Evolutionary conservation across 371 early-diverging fungal species (phyloP), one percentile per base, ranked within the genome.

Genomic region (Mucor lusitanicus): DNA sequence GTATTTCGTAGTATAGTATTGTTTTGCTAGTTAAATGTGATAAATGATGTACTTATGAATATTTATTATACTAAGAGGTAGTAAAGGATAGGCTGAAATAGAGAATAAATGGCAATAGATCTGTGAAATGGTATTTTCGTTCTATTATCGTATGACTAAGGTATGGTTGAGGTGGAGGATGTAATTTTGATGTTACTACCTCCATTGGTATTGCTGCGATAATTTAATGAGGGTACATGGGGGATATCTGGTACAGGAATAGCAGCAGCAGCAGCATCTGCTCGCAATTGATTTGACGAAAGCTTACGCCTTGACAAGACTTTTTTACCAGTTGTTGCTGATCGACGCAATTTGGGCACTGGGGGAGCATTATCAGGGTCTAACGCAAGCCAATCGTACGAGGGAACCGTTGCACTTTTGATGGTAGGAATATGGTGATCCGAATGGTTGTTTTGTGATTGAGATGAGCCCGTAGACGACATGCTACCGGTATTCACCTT

Each of bases 321-420:
- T 50, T 65, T 68, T 60, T 44, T 70, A 2, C 73, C 75, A 0
- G 75, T 75, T 19, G 78, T 78, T 3, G 73, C 62, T 0, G 78
- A 75, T 44, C 77, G 53, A 12, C 65, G 57, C 11, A 74, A 40
- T 30, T 58, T 61, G 15, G 75, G 63, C 23, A 68, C 55, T 12
- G 59, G 30, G 1, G 65, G 58, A 8, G 50, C 21, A 30, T 48
- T 58, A 3, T 61, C 73, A 59, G 81, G 77, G 48, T 75, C 79
- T 30, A 72, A 58, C 1, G 63, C 40, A 32, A 71, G 40, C 77
- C 77, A 77, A 33, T 71, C 70, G 23, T 61, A 64, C 9, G 76
- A 67, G n/a, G 74, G 69, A 0, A 79, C 66, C 8, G 72, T 81
- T 1, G 82, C 79, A 59, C 79, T 77, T 56, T 76, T 72, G 28